Evolutionary conservation across 371 early-diverging fungal genomes (phyloP), one percentile per base, ranked within the genome.

Genomic region (Enteropsectra breve): DNA sequence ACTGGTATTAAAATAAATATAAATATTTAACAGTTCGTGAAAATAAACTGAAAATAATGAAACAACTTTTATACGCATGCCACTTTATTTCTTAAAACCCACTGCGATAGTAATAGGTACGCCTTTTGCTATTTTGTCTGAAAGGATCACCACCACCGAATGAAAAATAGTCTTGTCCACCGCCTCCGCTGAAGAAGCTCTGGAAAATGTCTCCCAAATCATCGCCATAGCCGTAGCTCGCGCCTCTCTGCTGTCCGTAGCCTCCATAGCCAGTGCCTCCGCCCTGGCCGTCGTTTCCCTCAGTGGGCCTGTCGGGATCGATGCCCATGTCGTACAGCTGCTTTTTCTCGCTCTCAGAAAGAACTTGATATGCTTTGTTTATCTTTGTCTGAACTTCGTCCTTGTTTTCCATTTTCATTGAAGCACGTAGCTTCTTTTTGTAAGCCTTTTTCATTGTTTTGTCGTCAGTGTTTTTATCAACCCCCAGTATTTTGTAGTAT

Each of bases 251-350:
- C 43, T 43, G 43, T 15, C 43, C 43, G 43, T 21, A 15, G 11
- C 11, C 11, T 24, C 24, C 24, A 32, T 52, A 32, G 28, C 52
- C 52, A 32, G 11, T 11, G 6, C 57, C 57, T 33, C 34, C 45
- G 30, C 36, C 29, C 3, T 64, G 33, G 2, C 47, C 45, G 6
- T 64, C 26, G 3, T 0, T 13, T 2, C 45, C 46, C 28, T 26
- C 0, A 24, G 33, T 0, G n/a, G 56, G 63, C 26, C 56, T 63
- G n/a, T 67, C 69, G 0, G 73, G 73, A 50, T 72, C 73, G 34
- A 72, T 56, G 33, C 78, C 78, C n/a, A 45, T 67, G 63, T 78
- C 76, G 49, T 78, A 78, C 68, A 75, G 50, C 26, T 69, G 49
- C 37, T 72, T 72, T 48, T 70, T 67, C 15, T 70, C 52, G 11